These are phyloP conservation scores for Phytophthora syringae DNA, from an alignment of 352 stramenopile species.

Conservation along the genomic window DNA sequence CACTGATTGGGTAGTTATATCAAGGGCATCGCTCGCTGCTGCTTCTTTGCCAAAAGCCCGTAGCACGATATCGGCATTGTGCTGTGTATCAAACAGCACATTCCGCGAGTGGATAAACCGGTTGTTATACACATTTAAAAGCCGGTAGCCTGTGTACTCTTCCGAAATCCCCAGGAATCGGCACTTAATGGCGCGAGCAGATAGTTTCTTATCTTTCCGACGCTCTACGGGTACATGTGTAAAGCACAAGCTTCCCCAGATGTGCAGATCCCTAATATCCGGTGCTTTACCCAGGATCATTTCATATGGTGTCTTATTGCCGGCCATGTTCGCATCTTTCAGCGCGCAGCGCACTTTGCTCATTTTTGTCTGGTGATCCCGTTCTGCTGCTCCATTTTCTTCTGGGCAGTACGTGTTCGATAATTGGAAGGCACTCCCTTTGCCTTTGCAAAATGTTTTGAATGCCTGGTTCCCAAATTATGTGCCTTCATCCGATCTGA, in stretches of 20 bases:
- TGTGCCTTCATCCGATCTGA: conserved; percentile 10
- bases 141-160: conserved; percentile 9
- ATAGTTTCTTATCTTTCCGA: no score
- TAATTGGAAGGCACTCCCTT: no score
- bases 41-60: background rate
- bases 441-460: no score
- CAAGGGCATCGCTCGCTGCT: background rate
- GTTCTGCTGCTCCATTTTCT: no score
- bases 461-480: conserved; percentile 20
- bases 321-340: conserved; percentile 8
- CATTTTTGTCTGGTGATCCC: no score
- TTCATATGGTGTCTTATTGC: conserved; percentile 9
- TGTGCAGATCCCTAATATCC: background rate
- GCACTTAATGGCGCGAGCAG: no score
- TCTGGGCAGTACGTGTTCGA: no score
- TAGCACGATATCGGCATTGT: background rate
- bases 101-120: background rate
- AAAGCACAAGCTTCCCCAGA: conserved; percentile 10
- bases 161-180: conserved; percentile 8
- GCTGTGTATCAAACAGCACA: conserved; percentile 7
- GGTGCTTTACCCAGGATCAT: conserved; percentile 1
- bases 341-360: no score
- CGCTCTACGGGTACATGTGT: background rate
- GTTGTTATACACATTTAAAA: conserved; percentile 8
- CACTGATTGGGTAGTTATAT: no score